Conservation (phyloP, 495 filamentous ascomycete genomes). For the Extremus antarcticus region DNA sequence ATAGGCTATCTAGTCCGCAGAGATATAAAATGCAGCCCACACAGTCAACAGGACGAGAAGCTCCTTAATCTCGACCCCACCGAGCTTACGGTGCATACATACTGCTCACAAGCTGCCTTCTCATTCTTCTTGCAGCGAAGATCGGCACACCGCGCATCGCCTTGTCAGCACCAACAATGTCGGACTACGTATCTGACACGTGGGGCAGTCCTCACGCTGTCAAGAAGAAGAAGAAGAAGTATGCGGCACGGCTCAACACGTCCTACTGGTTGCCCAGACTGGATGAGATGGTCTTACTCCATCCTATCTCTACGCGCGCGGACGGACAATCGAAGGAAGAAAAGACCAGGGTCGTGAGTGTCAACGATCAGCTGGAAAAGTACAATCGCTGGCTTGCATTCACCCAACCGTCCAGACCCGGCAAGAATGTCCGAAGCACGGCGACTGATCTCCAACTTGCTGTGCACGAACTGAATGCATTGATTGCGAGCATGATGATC, state of each 20-base stretch:
- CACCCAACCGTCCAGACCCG: background rate
- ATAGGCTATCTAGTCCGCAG: too few relatives aligned
- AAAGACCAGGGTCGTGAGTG: background rate
- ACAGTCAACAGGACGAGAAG: too few relatives aligned
- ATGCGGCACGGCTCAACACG: background rate
- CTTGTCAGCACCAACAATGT: background rate
- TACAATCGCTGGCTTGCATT: background rate
- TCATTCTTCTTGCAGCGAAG: too few relatives aligned
- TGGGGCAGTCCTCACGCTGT: background rate
- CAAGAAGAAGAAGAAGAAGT: constrained; percentile 1
- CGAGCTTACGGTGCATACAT: too few relatives aligned
- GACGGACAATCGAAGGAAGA: background rate
- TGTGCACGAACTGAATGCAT: background rate
- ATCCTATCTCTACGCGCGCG: background rate
- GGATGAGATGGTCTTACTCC: background rate
- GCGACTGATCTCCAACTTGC: background rate
- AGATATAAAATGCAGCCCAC: too few relatives aligned
- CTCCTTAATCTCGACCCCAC: too few relatives aligned
- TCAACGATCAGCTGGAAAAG: background rate
- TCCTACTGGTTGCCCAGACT: background rate
- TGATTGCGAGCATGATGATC: background rate
- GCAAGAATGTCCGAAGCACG: background rate
- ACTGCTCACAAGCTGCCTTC: too few relatives aligned
- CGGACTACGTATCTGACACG: background rate
- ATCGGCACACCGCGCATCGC: too few relatives aligned